Percentiles rank a stretch among this genome's conserved stretches.
Evolutionary conservation across 2,329 filamentous ascomycete species (phyloP).

Genomic region (Orbilia blumenaviensis): DNA sequence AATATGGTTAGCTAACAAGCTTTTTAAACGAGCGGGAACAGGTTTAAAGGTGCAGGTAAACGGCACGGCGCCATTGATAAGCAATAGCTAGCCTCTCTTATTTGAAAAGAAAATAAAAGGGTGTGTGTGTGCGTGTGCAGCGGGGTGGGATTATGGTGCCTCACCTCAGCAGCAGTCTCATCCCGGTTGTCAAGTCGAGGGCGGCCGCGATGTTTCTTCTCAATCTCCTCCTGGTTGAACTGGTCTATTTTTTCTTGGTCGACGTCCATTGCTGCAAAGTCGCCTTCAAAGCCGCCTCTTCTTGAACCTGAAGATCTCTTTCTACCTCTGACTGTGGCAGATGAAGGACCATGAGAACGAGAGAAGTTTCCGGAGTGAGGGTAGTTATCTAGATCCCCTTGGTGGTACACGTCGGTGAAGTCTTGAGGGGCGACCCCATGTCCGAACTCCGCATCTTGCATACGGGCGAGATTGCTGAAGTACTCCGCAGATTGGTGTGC

Average conservation of each 20-base stretch:
- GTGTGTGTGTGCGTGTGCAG: too few species aligned
- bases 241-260: conserved; percentile 51
- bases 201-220: conserved; percentile 74
- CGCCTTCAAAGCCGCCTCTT: conserved; percentile 49
- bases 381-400: conserved; percentile 53
- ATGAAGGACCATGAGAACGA: conserved; percentile 43
- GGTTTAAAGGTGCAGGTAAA: conserved; percentile 34
- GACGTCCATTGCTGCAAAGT: conserved; percentile 51
- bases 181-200: conserved; percentile 80
- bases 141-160: conserved; percentile 60
- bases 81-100: conserved; percentile 19
- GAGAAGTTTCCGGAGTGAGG: conserved; percentile 48
- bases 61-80: conserved; percentile 18
- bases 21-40: conserved; percentile 27
- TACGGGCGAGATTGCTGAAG: conserved; percentile 52
- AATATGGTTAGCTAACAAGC: conserved; percentile 24
- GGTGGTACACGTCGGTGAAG: conserved; percentile 53
- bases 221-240: conserved; percentile 62
- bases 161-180: conserved; percentile 79
- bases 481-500: conserved; percentile 50
- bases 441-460: conserved; percentile 53
- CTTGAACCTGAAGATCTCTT: conserved; percentile 51
- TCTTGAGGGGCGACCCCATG: conserved; percentile 52
- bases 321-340: conserved; percentile 47
- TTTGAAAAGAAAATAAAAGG: conserved; percentile 12